Percentiles rank a stretch among this genome's conserved stretches.
Conservation (phyloP, 257 asterid genomes). For the Apocynum venetum region DNA sequence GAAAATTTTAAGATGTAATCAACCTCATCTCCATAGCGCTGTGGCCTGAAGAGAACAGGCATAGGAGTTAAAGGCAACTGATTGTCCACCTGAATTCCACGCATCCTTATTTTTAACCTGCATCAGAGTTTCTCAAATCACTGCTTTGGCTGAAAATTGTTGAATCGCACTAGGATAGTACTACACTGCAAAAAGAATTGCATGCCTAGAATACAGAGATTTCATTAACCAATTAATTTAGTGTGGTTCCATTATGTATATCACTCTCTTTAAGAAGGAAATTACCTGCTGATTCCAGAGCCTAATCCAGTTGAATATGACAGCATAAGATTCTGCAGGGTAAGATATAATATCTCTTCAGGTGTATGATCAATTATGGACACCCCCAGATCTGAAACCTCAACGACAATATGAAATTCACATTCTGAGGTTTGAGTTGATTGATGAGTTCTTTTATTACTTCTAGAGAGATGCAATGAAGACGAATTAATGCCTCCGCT, state of each 20-base stretch:
- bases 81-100: constrained; percentile 88
- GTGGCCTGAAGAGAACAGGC: constrained; percentile 96
- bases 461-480: constrained; percentile 39
- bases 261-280: constrained; percentile 12
- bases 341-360: constrained; percentile 85
- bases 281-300: constrained; percentile 89
- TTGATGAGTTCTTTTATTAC: constrained; percentile 44
- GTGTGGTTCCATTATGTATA: not conserved
- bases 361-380: constrained; percentile 97
- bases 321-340: constrained; percentile 73
- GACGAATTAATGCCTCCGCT: constrained; percentile 43
- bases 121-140: constrained; percentile 6
- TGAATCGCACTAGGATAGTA: constrained; percentile 3
- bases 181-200: constrained; percentile 1
- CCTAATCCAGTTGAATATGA: constrained; percentile 96
- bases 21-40: constrained; percentile 75
- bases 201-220: constrained; percentile 18
- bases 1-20: constrained; percentile 88
- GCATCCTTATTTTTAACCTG: constrained; percentile 90
- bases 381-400: constrained; percentile 90
- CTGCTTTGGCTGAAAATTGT: not conserved
- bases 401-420: constrained; percentile 87
- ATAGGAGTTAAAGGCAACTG: constrained; percentile 94
- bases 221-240: not conserved
- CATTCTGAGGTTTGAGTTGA: constrained; percentile 47